Evolutionary conservation across 2,329 filamentous ascomycete genomes (phyloP), one percentile per base, ranked within the genome.

Genomic region (Incumbomyces lentus): DNA sequence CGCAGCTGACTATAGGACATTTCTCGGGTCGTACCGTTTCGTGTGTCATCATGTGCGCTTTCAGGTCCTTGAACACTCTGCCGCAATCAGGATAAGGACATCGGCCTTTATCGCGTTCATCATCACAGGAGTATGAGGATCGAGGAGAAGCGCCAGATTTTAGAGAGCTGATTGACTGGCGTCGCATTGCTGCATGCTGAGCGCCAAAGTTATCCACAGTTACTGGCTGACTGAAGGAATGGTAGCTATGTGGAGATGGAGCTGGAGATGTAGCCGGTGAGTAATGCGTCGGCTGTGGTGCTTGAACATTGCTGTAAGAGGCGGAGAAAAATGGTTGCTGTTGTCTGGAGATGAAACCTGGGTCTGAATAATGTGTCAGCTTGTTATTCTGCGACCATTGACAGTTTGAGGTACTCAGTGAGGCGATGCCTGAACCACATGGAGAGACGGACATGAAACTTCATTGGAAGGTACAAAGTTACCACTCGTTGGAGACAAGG

Each of bases 11-110:
- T 56, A 95, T 95, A 1, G 89, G 89, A 67, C 89, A 95, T 70
- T 95, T 95, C 63, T 95, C 88, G 0, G 89, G 89, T 18, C 89
- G 76, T 68, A 95, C 87, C 49, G 80, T 84, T 66, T 92, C 86
- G 64, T 95, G 89, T 0, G 89, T 95, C 62, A 95, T 77, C 84
- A 93, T 90, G 66, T 95, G 89, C 7, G 89, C 88, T 67, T 90
- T 90, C 53, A 94, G 70, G 60, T 95, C 88, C 68, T 93, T 93
- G 75, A 93, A 93, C 48, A 82, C 74, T 59, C 84, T 81, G 53
- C 87, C 86, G 59, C 88, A 95, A 48, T 90, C 86, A 6, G 84
- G 80, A 60, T 88, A 81, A 1, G 85, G 84, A 70, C 87, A 94
- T 51, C 84, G 74, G 30, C 76, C 76, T 59, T 82, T 82, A 59